These are phyloP conservation scores for Phellopilus nigrolimitatus DNA, from an alignment of 1,284 basidiomycete species.

Conservation along the genomic window DNA sequence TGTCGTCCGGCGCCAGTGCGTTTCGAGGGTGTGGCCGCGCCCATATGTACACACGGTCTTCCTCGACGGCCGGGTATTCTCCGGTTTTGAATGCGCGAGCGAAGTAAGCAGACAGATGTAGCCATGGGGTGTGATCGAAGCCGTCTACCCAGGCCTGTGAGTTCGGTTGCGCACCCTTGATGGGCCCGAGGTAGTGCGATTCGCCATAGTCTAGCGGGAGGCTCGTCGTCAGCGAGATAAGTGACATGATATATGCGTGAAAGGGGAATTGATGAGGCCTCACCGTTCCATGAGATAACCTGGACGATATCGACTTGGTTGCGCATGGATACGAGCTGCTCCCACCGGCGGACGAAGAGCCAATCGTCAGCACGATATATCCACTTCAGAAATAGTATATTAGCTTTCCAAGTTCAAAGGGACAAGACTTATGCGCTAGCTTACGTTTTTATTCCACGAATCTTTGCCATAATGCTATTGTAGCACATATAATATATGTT, in stretches of 20 bases:
- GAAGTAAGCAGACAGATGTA: conserved; percentile 67
- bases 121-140: conserved; percentile 59
- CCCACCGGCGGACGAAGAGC: conserved; percentile 72
- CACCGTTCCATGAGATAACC: conserved; percentile 57
- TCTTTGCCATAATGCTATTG: conserved; percentile 23
- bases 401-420: neutral
- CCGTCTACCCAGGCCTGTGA: conserved; percentile 64
- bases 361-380: conserved; percentile 60
- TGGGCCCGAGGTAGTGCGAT: conserved; percentile 62
- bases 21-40: conserved; percentile 63
- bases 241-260: neutral
- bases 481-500: neutral
- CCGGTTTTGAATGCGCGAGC: conserved; percentile 67
- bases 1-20: conserved; percentile 45
- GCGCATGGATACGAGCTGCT: conserved; percentile 58
- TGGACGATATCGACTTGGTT: conserved; percentile 56
- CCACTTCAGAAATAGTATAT: conserved; percentile 33
- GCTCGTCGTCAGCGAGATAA: neutral
- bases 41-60: conserved; percentile 71
- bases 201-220: conserved; percentile 42
- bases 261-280: neutral
- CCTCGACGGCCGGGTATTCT: conserved; percentile 49
- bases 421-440: neutral
- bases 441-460: conserved; percentile 78
- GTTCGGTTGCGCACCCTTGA: conserved; percentile 61